Evolutionary conservation across 805 yeast genomes (phyloP), one percentile per base, ranked within the genome.

Genomic region (Scheffersomyces ergatensis): DNA sequence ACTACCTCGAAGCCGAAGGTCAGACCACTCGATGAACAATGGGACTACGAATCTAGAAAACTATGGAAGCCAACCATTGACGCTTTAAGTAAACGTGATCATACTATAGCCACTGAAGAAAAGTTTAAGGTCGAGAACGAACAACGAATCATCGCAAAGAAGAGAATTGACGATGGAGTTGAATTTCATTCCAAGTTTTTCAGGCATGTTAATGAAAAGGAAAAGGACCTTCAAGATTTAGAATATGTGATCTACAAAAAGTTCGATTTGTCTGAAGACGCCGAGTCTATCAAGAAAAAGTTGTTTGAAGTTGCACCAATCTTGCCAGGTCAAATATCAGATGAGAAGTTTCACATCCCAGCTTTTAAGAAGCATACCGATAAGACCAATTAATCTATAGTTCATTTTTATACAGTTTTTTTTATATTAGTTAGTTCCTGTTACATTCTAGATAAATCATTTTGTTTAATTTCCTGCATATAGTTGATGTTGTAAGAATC

Each of bases 131-230:
- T 93, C 40, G 99, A 93, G 65, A 85, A 88, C 45, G 74, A 73
- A n/a, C 99, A 93, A 66, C 78, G 99, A 58, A 65, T 65, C 15
- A 64, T 71, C 32, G 89, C 96, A 13, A 84, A 82, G 59, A 74
- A 80, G 53, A 77, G 98, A 51, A 63, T 67, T 15, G 96, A 85
- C 49, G 85, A 83, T 36, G 95, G 92, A 12, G 82, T 77, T 1
- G 89, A 82, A 49, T 89, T 86, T 62, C 80, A 78, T 49, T 97
- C 97, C 17, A 81, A 82, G 55, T 63, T 89, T 33, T 92, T 92
- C 65, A 78, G 74, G 55, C 72, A 63, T 12, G 51, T 48, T 16
- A n/a, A 45, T 0, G 49, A 45, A 11, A 26, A 36, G 8, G 59
- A 49, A 12, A 27, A 27, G 5, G 48, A 45, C 5, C 16, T 57